Evolutionary conservation across 2,329 filamentous ascomycete genomes (phyloP).

Genomic region (Tothia fuscella): DNA sequence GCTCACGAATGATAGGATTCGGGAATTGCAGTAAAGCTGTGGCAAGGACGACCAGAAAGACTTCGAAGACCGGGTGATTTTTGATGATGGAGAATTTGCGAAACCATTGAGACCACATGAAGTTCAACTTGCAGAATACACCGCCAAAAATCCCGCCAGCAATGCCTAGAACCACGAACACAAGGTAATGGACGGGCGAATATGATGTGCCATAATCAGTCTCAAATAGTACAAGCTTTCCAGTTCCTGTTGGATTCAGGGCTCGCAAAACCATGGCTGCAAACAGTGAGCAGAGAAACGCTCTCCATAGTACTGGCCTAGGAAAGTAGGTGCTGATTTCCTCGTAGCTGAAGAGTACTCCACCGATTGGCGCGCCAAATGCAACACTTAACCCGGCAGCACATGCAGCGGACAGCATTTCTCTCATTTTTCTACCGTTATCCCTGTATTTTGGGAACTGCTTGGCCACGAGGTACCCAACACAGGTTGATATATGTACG

Average conservation of each 20-base stretch:
- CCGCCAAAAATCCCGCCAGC: conserved; percentile 48
- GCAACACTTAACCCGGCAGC: conserved; percentile 47
- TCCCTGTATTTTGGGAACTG: conserved; percentile 45
- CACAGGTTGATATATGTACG: conserved; percentile 48
- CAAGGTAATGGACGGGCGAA: conserved; percentile 40
- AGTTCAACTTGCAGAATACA: conserved; percentile 46
- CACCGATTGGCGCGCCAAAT: conserved; percentile 50
- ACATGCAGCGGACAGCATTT: conserved; percentile 46
- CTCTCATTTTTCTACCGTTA: conserved; percentile 46
- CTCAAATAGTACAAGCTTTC: conserved; percentile 49
- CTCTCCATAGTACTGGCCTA: conserved; percentile 45
- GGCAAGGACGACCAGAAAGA: conserved; percentile 40
- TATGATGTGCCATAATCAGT: conserved; percentile 48
- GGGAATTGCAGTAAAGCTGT: conserved; percentile 45
- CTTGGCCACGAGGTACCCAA: conserved; percentile 41
- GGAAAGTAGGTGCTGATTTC: conserved; percentile 51
- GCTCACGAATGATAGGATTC: conserved; percentile 42
- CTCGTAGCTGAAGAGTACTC: conserved; percentile 48
- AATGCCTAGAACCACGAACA: conserved; percentile 45
- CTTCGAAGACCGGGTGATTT: conserved; percentile 38
- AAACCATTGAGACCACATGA: conserved; percentile 44
- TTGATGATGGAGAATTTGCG: conserved; percentile 41
- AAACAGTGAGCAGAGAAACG: conserved; percentile 45
- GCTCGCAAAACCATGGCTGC: conserved; percentile 44
- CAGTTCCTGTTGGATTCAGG: conserved; percentile 48